phyloP scores from a whole-genome alignment of 805 yeast species.

The Wickerhamiella sorbophila region DNA sequence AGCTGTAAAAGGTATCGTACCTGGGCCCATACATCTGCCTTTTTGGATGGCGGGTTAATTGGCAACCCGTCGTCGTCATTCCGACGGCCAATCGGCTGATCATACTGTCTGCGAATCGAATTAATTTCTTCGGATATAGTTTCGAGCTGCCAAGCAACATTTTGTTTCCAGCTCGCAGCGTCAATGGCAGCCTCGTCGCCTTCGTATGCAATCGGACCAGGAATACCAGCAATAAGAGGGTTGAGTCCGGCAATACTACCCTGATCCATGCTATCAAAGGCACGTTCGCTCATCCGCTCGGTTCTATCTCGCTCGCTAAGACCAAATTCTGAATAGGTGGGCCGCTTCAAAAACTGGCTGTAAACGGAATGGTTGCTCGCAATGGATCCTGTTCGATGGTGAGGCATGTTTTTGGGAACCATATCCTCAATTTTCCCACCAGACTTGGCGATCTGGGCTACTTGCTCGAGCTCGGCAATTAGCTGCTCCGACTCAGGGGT shows the following conservation, averaged over 20 bases:
- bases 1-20: background rate
- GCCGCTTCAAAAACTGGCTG: constrained; percentile 17
- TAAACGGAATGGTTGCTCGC: constrained; percentile 15
- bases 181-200: background rate
- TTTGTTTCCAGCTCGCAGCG: constrained; percentile 15
- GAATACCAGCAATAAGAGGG: background rate
- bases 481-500: constrained; percentile 53
- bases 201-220: background rate
- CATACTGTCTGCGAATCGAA: constrained; percentile 12
- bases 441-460: constrained; percentile 38
- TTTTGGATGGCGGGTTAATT: background rate
- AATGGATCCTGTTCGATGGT: constrained; percentile 12
- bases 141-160: constrained; percentile 19
- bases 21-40: background rate
- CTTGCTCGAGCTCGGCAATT: constrained; percentile 49
- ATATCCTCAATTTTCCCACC: background rate
- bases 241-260: background rate
- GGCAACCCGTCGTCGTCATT: background rate
- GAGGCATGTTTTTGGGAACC: constrained; percentile 1
- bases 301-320: constrained; percentile 16
- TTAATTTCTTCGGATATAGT: constrained; percentile 19
- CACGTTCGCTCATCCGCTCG: constrained; percentile 6
- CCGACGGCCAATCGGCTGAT: background rate
- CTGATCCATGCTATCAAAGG: background rate
- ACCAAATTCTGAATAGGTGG: constrained; percentile 18